A percentile compares a stretch with the other conserved stretches of the same genome.
Conservation (phyloP, 1,284 basidiomycete genomes). For the Cronartium quercuum region DNA sequence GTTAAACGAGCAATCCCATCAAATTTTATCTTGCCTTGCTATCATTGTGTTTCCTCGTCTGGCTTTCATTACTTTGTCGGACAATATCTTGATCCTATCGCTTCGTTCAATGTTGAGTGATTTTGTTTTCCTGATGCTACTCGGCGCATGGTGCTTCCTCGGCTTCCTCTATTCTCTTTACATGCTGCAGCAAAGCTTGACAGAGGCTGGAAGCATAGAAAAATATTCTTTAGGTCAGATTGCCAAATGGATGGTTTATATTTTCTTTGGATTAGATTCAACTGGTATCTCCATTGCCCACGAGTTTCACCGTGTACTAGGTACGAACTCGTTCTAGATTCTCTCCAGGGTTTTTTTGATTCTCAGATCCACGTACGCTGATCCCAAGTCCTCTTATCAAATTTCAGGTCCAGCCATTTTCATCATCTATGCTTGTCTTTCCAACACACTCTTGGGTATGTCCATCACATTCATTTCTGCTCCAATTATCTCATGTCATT, state of each 20-base stretch:
- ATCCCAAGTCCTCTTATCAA: not conserved
- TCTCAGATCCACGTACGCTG: not conserved
- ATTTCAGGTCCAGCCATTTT: slow-evolving; percentile 27
- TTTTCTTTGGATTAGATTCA: slow-evolving; percentile 37
- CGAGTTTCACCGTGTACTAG: slow-evolving; percentile 33
- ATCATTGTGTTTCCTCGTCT: slow-evolving; percentile 49
- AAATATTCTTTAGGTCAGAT: slow-evolving; percentile 24
- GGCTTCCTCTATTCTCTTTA: slow-evolving; percentile 29
- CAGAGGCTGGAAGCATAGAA: slow-evolving; percentile 1
- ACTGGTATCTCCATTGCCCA: slow-evolving; percentile 31
- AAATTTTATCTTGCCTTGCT: slow-evolving; percentile 48
- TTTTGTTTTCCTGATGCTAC: slow-evolving; percentile 48
- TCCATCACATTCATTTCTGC: not conserved
- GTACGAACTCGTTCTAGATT: not conserved
- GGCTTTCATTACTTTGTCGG: slow-evolving; percentile 49
- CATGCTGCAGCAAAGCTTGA: slow-evolving; percentile 14
- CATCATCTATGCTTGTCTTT: slow-evolving; percentile 38
- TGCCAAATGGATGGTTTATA: slow-evolving; percentile 39
- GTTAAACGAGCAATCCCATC: slow-evolving; percentile 47
- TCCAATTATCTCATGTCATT: not conserved
- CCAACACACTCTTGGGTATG: slow-evolving; percentile 36
- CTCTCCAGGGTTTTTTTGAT: not conserved
- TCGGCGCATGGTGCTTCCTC: slow-evolving; percentile 42
- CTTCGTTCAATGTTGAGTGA: slow-evolving; percentile 50
- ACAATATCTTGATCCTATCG: slow-evolving; percentile 51